phyloP scores from a whole-genome alignment of 2,329 filamentous ascomycete species.

The Penicillium italicum region DNA sequence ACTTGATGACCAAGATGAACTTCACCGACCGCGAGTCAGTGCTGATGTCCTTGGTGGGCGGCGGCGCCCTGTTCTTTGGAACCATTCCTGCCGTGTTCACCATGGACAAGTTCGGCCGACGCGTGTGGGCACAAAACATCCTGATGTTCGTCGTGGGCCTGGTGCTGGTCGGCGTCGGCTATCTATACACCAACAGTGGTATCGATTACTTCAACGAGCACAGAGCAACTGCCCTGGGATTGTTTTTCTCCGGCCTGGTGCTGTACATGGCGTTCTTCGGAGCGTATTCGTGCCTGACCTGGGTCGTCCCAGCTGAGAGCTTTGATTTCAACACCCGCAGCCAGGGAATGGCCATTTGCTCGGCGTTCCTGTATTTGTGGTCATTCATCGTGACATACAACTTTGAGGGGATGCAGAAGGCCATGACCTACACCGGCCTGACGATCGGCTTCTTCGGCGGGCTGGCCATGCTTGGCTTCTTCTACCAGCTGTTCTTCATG shows the following conservation, averaged over 20 bases:
- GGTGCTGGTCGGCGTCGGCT: not conserved
- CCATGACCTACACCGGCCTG: constrained; percentile 59
- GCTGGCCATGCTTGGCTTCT: constrained; percentile 62
- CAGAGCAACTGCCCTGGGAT: not conserved
- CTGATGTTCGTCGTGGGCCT: not conserved
- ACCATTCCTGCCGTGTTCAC: not conserved
- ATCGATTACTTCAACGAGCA: not conserved
- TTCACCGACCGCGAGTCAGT: constrained; percentile 38
- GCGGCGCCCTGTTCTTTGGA: not conserved
- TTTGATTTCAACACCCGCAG: constrained; percentile 39
- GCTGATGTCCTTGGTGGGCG: not conserved
- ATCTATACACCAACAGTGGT: not conserved
- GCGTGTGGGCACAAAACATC: not conserved
- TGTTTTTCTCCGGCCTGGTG: not conserved
- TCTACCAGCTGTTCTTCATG: constrained; percentile 68
- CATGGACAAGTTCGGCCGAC: not conserved
- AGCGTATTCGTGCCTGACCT: not conserved
- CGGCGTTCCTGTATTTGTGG: constrained; percentile 61
- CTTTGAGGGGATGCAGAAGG: constrained; percentile 62
- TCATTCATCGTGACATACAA: constrained; percentile 69
- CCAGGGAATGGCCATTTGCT: constrained; percentile 66
- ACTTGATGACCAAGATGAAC: constrained; percentile 5
- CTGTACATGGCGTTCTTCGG: not conserved
- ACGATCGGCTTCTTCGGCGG: constrained; percentile 66
- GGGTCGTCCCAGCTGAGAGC: constrained; percentile 30